Conservation (phyloP, 2,329 filamentous ascomycete species). For the Plenodomus tracheiphilus region DNA sequence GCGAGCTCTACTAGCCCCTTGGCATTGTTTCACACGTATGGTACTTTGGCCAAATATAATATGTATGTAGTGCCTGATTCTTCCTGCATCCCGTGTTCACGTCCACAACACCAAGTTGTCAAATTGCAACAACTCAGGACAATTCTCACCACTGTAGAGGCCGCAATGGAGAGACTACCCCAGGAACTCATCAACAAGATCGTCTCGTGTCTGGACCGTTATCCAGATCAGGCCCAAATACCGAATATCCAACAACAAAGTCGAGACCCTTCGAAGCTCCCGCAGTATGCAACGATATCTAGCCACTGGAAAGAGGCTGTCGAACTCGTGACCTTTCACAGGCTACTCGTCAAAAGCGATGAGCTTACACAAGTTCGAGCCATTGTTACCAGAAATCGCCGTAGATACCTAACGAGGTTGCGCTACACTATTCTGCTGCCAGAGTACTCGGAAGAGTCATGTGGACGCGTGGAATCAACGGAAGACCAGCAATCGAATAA, state of each 20-base stretch:
- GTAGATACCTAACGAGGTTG: constrained; percentile 2
- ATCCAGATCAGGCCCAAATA: neutral
- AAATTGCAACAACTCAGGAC: neutral
- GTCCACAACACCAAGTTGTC: neutral
- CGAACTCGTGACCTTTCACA: constrained; percentile 3
- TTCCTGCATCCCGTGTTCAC: neutral
- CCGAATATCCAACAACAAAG: neutral
- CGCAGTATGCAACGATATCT: constrained; percentile 5
- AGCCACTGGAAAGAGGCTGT: constrained; percentile 4
- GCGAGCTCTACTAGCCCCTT: neutral
- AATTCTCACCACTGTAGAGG: neutral
- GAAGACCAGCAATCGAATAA: constrained; percentile 4
- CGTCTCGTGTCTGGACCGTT: constrained; percentile 1
- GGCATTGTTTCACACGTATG: neutral
- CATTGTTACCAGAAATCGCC: constrained; percentile 2
- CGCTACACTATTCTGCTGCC: neutral
- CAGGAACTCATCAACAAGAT: constrained; percentile 4
- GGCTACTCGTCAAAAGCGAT: constrained; percentile 1
- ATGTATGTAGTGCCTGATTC: neutral
- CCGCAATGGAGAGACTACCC: neutral
- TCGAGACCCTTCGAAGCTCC: neutral
- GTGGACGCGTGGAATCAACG: neutral
- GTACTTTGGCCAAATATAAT: neutral
- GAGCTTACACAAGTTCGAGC: constrained; percentile 1
- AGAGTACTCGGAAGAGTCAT: constrained; percentile 4